Base-by-base conservation (phyloP, 768 basidiomycete species). In the Boletus rex-veris region DNA sequence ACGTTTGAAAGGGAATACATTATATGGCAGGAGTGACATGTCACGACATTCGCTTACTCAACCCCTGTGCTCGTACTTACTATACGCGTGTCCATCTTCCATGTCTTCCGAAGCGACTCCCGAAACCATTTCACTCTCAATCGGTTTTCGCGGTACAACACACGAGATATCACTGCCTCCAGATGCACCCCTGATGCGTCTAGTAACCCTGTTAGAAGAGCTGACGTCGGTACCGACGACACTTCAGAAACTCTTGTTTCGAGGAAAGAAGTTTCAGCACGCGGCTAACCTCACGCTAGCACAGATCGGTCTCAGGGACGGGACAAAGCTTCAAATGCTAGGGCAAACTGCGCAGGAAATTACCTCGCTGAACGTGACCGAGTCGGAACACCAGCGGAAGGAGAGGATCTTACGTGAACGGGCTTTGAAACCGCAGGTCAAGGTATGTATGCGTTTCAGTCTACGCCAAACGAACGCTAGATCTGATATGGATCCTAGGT, bases 171-270 rank as follows among this genome's bases (percentile, higher is more conserved):
- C 77, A 0, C 60, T 86, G 0, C 70, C 72, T n/a, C 67, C 77
- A 0, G 74, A 82, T 39, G 73, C 72, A 45, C 78, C 86, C 3
- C 62, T 91, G n/a, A 67, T 72, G 2, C 64, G 62, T 10, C 72
- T 92, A 3, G 77, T 83, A 49, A 59, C 71, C 1, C 75, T 64
- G 30, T 64, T 90, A 5, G 80, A 85, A 63, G 77, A 83, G 58
- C 75, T 88, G 28, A 90, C 87, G 2, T 74, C 76, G 24, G 84
- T 90, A 11, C 86, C 87, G 0, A 76, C 81, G 4, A 65, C 75
- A 4, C 71, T 84, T 38, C 88, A 91, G 73, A 92, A 91, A 62
- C 73, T 90, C 39, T 66, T 90, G 9, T 86, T 79, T 72, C 88
- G 83, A 64, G 86, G 88, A 33, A 90, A 86, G 75, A 79, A 72